phyloP scores from a whole-genome alignment of 495 filamentous ascomycete genomes.

The Talaromyces wortmannii region DNA sequence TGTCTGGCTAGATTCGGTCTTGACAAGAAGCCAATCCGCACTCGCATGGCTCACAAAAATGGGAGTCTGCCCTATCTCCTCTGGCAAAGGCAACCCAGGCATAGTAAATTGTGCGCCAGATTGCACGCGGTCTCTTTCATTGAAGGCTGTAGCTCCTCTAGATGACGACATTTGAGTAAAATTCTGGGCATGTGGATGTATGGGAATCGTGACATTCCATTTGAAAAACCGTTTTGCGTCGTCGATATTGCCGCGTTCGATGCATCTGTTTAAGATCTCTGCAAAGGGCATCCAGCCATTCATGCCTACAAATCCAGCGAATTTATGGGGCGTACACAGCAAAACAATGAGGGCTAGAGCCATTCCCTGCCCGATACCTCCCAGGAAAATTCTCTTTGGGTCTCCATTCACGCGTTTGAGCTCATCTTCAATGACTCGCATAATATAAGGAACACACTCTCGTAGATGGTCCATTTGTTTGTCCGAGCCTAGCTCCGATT shows the following conservation, averaged over 20 bases:
- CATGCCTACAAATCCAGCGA: conserved; percentile 35
- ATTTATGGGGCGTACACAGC: conserved; percentile 1
- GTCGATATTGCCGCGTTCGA: not conserved
- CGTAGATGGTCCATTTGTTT: conserved; percentile 25
- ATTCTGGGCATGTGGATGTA: not conserved
- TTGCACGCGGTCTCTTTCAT: not conserved
- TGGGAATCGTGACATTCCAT: not conserved
- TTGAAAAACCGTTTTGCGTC: conserved; percentile 1
- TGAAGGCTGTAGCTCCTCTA: not conserved
- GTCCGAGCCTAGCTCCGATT: conserved; percentile 37
- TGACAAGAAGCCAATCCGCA: not conserved
- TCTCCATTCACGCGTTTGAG: conserved; percentile 21
- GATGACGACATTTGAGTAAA: not conserved
- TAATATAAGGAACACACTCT: conserved; percentile 30
- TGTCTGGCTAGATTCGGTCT: not conserved
- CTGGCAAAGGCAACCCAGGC: not conserved
- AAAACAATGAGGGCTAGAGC: conserved; percentile 23
- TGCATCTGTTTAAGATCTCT: conserved; percentile 9
- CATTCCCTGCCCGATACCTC: conserved; percentile 50
- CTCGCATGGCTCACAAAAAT: not conserved
- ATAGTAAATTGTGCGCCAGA: not conserved
- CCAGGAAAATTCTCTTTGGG: conserved; percentile 31
- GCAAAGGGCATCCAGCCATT: conserved; percentile 44
- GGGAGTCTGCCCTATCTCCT: not conserved
- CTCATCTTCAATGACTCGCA: conserved; percentile 30